Percentiles rank a stretch among this genome's conserved stretches.
phyloP scores from a whole-genome alignment of 192 early-diverging fungal genomes.

The Coemansia sp. region DNA sequence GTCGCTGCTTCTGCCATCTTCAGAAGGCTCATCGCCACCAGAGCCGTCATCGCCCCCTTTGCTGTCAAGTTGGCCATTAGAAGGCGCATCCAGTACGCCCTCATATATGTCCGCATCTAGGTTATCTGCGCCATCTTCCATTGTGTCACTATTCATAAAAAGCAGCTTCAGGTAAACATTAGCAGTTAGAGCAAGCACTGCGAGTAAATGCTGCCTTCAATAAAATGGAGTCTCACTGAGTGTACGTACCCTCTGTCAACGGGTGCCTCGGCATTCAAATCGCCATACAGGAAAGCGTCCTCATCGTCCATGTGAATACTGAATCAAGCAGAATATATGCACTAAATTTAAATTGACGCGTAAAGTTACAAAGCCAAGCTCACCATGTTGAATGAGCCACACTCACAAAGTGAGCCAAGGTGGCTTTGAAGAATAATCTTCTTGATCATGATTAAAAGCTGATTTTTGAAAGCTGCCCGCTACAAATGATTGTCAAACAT shows the following conservation, averaged over 20 bases:
- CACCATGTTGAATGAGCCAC: background rate
- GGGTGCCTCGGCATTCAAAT: constrained; percentile 2
- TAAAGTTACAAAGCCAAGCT: background rate
- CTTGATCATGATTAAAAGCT: background rate
- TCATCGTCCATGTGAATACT: constrained; percentile 31
- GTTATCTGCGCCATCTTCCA: background rate
- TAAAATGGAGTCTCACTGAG: no score
- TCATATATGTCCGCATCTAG: background rate
- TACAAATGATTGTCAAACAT: constrained; percentile 77
- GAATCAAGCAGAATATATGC: background rate
- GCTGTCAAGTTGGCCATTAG: background rate
- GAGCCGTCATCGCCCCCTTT: background rate
- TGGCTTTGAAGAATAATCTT: background rate
- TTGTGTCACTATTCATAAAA: background rate
- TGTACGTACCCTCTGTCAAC: background rate
- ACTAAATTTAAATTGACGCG: background rate
- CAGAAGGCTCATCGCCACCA: background rate
- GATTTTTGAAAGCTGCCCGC: constrained; percentile 44
- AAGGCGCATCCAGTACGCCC: background rate
- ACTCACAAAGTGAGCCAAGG: background rate
- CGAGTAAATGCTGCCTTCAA: background rate
- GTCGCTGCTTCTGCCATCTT: background rate
- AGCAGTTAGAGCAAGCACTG: background rate
- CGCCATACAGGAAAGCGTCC: constrained; percentile 51
- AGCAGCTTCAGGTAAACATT: background rate